phyloP scores from a whole-genome alignment of 139 green algal genomes.

The Volvox reticuliferus region DNA sequence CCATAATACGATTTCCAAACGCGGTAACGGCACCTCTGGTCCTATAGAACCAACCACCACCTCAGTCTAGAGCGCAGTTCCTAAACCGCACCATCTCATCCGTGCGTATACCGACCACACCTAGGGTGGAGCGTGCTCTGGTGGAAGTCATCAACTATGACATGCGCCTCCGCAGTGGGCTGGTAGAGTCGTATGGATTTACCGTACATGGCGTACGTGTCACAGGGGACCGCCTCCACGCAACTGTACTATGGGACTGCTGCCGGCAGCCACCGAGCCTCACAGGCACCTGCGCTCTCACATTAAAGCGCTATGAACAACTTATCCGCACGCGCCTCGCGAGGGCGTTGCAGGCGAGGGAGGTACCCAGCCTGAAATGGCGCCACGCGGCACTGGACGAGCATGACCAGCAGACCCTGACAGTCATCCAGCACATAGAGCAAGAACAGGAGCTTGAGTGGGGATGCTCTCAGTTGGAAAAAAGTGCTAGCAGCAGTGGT shows the following conservation, averaged over 20 bases:
- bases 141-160: background rate
- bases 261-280: background rate
- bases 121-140: slow-evolving; percentile 15
- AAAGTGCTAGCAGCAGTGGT: background rate
- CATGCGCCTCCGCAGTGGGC: background rate
- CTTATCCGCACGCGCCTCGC: background rate
- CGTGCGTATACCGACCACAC: too few species aligned
- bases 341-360: background rate
- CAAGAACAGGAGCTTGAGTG: background rate
- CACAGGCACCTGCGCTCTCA: background rate
- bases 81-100: too few species aligned
- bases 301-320: background rate
- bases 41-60: too few species aligned
- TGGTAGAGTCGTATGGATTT: slow-evolving; percentile 9
- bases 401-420: background rate
- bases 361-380: background rate
- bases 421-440: background rate
- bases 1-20: too few species aligned
- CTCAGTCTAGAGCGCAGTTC: too few species aligned
- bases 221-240: background rate
- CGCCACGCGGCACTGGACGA: slow-evolving; percentile 13
- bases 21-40: too few species aligned
- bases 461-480: background rate
- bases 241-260: slow-evolving; percentile 23
- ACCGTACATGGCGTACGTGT: slow-evolving; percentile 17